phyloP scores from a whole-genome alignment of 805 yeast species.

The Starmera caribaea region DNA sequence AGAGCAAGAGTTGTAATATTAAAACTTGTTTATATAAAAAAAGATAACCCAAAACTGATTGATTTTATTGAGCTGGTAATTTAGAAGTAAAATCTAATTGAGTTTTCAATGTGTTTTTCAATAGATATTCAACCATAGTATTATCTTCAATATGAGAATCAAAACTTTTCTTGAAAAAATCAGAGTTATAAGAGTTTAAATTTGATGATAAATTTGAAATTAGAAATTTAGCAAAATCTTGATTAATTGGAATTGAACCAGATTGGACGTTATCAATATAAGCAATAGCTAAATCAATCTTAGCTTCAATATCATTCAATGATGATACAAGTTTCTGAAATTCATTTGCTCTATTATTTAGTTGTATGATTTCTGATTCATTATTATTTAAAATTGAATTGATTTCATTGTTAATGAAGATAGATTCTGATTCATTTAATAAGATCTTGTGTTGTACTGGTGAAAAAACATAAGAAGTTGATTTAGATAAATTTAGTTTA shows the following conservation, averaged over 20 bases:
- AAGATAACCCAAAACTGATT: no score
- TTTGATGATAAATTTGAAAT: conserved; percentile 45
- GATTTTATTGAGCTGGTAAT: conserved; percentile 45
- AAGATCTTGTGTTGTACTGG: conserved; percentile 63
- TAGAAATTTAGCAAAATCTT: conserved; percentile 57
- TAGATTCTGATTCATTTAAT: conserved; percentile 48
- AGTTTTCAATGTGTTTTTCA: conserved; percentile 75
- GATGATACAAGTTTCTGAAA: no score
- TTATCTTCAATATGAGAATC: conserved; percentile 71
- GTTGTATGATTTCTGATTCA: conserved; percentile 20
- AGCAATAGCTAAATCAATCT: conserved; percentile 38
- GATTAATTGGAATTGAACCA: conserved; percentile 38
- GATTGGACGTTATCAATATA: conserved; percentile 35
- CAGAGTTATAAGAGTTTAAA: conserved; percentile 36
- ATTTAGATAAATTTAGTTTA: conserved; percentile 28
- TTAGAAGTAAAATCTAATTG: conserved; percentile 75
- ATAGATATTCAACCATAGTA: conserved; percentile 60
- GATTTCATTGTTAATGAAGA: conserved; percentile 41
- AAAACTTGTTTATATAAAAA: no score
- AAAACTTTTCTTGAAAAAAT: conserved; percentile 49
- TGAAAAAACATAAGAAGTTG: conserved; percentile 50
- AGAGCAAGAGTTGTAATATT: background rate
- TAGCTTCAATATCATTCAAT: conserved; percentile 27
- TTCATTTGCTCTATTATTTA: conserved; percentile 13
- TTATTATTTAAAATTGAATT: conserved; percentile 26